Evolutionary conservation across 2,329 filamentous ascomycete genomes (phyloP).

Genomic region (Simplicillium sp.): DNA sequence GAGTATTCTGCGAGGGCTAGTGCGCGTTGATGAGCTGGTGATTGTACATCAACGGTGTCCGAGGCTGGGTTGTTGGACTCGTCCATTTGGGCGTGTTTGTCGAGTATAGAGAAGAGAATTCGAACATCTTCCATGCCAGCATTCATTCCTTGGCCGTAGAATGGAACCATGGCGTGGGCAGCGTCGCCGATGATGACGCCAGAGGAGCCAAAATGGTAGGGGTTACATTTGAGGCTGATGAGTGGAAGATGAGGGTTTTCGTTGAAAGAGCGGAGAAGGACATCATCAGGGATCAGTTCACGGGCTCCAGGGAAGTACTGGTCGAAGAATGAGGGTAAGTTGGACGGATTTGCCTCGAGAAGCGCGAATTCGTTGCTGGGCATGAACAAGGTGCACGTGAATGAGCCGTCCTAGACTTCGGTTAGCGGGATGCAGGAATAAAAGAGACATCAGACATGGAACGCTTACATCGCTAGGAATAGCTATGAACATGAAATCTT

Average conservation of each 20-base stretch:
- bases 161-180: slow-evolving; percentile 95
- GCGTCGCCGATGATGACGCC: slow-evolving; percentile 87
- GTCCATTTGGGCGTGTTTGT: slow-evolving; percentile 47
- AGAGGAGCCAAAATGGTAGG: slow-evolving; percentile 70
- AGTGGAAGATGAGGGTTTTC: slow-evolving; percentile 83
- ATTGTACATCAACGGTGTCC: slow-evolving; percentile 22
- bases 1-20: slow-evolving; percentile 71
- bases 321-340: slow-evolving; percentile 66
- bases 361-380: slow-evolving; percentile 58
- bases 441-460: not conserved
- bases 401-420: slow-evolving; percentile 62
- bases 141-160: slow-evolving; percentile 98
- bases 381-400: slow-evolving; percentile 91
- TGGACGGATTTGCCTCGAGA: slow-evolving; percentile 53
- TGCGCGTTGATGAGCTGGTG: slow-evolving; percentile 45
- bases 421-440: slow-evolving; percentile 6
- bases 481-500: slow-evolving; percentile 96
- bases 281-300: slow-evolving; percentile 54
- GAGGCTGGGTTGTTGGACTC: slow-evolving; percentile 32
- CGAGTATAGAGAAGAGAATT: slow-evolving; percentile 74
- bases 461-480: slow-evolving; percentile 59
- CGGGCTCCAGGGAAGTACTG: slow-evolving; percentile 80
- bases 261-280: slow-evolving; percentile 66
- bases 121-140: slow-evolving; percentile 90
- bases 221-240: slow-evolving; percentile 86